A percentile compares a stretch with the other conserved stretches of the same genome.
phyloP scores from a whole-genome alignment of 2,329 filamentous ascomycete species.

The Blastomyces parvus region DNA sequence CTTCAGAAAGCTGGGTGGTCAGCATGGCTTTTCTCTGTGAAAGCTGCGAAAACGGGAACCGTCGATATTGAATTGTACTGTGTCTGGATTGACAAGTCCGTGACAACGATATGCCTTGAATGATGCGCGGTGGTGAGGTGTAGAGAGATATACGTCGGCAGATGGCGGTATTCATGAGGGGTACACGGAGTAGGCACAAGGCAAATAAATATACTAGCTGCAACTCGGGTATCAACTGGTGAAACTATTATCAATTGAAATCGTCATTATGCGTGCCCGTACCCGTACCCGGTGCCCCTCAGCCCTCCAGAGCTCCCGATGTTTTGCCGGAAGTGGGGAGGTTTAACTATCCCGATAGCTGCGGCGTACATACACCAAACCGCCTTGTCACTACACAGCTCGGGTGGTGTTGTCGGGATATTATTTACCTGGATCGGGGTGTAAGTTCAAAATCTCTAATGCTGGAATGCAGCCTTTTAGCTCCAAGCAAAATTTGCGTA shows the following conservation, averaged over 20 bases:
- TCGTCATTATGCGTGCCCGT: not conserved
- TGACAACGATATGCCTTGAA: not conserved
- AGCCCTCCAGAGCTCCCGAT: too few relatives aligned
- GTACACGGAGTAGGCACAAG: not conserved
- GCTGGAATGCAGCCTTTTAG: too few relatives aligned
- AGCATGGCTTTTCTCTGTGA: slow-evolving; percentile 23
- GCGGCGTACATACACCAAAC: too few relatives aligned
- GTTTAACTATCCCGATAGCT: not conserved
- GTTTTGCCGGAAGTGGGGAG: not conserved
- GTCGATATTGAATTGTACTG: not conserved
- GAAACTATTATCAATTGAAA: not conserved
- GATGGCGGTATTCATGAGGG: not conserved
- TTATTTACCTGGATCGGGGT: not conserved
- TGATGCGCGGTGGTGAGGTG: not conserved
- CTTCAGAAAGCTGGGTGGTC: slow-evolving; percentile 39
- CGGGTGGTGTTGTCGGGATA: not conserved
- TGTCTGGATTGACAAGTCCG: not conserved
- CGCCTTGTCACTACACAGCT: too few relatives aligned
- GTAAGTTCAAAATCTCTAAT: not conserved
- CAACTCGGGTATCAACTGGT: not conserved
- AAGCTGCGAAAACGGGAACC: not conserved
- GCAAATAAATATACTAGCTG: not conserved
- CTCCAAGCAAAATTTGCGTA: not conserved
- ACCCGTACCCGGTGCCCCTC: not conserved
- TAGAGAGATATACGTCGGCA: not conserved